Evolutionary conservation across 345 rosid genomes (phyloP).

Genomic region (Populus euphratica): DNA sequence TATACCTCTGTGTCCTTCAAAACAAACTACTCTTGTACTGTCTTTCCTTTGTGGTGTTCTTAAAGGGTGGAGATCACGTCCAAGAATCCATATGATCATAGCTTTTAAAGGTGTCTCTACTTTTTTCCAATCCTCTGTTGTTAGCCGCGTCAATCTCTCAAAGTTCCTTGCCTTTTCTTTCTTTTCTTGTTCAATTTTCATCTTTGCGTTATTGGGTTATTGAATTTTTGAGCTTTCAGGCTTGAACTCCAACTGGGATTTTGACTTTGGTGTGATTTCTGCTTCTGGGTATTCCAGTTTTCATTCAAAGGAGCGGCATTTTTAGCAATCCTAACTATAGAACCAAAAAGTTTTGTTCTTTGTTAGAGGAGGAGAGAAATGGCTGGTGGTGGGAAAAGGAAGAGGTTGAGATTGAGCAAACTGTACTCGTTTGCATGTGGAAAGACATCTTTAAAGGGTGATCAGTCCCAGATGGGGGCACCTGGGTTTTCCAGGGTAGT

Average conservation of each 20-base stretch:
- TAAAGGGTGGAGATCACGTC: background rate
- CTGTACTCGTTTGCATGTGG: conserved; percentile 65
- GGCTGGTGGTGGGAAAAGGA: conserved; percentile 54
- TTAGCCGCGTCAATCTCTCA: background rate
- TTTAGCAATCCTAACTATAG: background rate
- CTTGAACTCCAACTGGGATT: conserved; percentile 17
- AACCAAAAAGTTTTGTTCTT: background rate
- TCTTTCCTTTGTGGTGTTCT: background rate
- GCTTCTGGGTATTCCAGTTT: background rate
- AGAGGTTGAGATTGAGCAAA: conserved; percentile 60
- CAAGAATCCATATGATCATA: background rate
- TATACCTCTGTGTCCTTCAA: background rate
- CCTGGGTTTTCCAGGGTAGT: conserved; percentile 87
- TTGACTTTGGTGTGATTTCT: background rate
- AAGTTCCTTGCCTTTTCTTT: background rate
- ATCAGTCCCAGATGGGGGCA: conserved; percentile 70
- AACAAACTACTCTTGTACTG: background rate
- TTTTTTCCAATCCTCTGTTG: conserved; percentile 1
- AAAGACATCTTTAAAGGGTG: conserved; percentile 54
- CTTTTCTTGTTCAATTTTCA: background rate
- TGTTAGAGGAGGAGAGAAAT: conserved; percentile 21
- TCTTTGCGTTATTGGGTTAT: background rate
- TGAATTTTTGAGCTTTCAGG: conserved; percentile 6
- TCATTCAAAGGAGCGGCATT: background rate
- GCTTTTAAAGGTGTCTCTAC: background rate